Evolutionary conservation across 1,284 basidiomycete genomes (phyloP).

Genomic region (Rhizoctonia solani): DNA sequence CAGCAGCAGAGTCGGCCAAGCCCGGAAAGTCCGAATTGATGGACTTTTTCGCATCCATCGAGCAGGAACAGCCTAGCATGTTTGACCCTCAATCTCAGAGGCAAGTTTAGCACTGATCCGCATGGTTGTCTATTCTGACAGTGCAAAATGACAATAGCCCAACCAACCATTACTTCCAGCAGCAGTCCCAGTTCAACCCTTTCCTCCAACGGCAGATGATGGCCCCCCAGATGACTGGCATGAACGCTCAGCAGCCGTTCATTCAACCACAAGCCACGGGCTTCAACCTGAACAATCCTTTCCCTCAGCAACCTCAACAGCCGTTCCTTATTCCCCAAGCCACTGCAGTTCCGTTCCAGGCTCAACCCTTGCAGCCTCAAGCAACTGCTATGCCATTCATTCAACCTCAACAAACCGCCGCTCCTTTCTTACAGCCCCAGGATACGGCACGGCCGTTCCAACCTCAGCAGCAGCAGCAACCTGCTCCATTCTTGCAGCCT

Average conservation of each 20-base stretch:
- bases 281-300: conserved; percentile 45
- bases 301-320: conserved; percentile 37
- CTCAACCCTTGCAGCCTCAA: conserved; percentile 41
- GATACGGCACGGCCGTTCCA: conserved; percentile 43
- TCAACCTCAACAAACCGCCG: conserved; percentile 42
- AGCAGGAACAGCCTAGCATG: conserved; percentile 77
- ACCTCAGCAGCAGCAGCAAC: conserved; percentile 45
- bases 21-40: conserved; percentile 52
- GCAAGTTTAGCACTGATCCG: conserved; percentile 45
- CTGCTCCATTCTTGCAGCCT: conserved; percentile 46
- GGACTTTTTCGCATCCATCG: conserved; percentile 94
- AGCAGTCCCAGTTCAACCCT: conserved; percentile 73
- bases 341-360: conserved; percentile 37
- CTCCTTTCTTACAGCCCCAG: conserved; percentile 46
- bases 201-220: conserved; percentile 62
- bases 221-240: conserved; percentile 44
- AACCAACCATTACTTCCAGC: conserved; percentile 60
- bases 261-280: conserved; percentile 65
- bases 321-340: conserved; percentile 37
- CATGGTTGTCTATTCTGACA: conserved; percentile 33
- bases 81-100: conserved; percentile 66
- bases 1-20: conserved; percentile 41
- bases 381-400: conserved; percentile 44
- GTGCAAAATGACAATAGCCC: conserved; percentile 49
- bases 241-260: conserved; percentile 38